Evolutionary conservation across 1,284 basidiomycete genomes (phyloP), one percentile per base, ranked within the genome.

Genomic region (Takashimella tepidaria): DNA sequence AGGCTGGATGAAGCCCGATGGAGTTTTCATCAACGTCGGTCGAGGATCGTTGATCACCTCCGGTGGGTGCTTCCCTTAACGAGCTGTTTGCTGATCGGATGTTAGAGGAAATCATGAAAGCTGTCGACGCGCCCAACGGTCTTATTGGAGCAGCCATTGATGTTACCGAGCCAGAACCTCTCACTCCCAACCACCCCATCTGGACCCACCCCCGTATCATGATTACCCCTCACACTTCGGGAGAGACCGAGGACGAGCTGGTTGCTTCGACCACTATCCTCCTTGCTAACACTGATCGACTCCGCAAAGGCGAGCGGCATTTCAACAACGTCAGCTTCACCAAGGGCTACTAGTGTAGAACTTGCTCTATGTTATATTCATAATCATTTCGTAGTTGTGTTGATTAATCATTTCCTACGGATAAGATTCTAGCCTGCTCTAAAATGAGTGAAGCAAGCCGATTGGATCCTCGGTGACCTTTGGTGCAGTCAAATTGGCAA

Each of bases 161-260:
- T 43, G 63, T 65, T 12, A 65, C 63, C 16, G 58, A 63, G 37
- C 63, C 63, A 26, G 65, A 63, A 53, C 64, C 63, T 5, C 59
- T 65, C 19, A 54, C 61, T 1, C n/a, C 44, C 41, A 49, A 50
- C 8, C 59, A 65, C 51, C 51, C 56, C 6, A 53, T 65, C 13
- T 63, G 24, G 25, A 20, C 57, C 4, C 61, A 65, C 45, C 57
- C 57, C 4, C 45, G 52, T 6, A 50, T 54, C 20, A 58, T 65
- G 41, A 47, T 64, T 48, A 59, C 58, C 13, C 58, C 60, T 26
- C 60, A 62, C 48, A 47, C 58, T 24, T 57, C 54, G 3, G 62
- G 60, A 19, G 56, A 62, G 19, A 47, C 61, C 16, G 58, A 64
- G 45, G 47, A 43, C 21, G 60, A 64, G 49, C 47, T 43, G 25